A percentile compares a stretch with the other conserved stretches of the same genome.
These are phyloP conservation scores for Plantago major DNA, from an alignment of 257 asterid species.

Conservation along the genomic window DNA sequence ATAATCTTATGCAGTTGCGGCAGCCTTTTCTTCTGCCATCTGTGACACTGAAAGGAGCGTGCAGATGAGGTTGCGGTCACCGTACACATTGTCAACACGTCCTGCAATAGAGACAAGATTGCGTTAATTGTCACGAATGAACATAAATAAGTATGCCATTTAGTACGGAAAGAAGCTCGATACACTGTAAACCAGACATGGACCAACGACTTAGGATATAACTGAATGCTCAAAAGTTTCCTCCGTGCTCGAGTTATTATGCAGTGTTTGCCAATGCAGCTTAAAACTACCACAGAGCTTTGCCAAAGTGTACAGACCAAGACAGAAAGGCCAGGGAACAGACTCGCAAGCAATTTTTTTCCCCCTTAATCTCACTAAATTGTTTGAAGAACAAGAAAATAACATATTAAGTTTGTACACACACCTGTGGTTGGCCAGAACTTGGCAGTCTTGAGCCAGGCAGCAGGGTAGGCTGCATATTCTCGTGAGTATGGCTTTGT, in stretches of 20 bases:
- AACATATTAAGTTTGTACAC: constrained; percentile 5
- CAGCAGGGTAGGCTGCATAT: constrained; percentile 94
- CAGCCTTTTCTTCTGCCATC: constrained; percentile 80
- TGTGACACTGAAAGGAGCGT: constrained; percentile 87
- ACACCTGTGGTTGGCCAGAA: constrained; percentile 96
- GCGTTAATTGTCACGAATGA: background rate
- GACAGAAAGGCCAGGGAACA: background rate
- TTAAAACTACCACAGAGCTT: background rate
- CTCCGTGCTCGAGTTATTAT: background rate
- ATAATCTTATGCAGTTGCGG: constrained; percentile 65
- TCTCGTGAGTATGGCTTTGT: constrained; percentile 91
- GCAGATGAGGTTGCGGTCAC: constrained; percentile 96
- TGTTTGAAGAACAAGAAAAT: background rate
- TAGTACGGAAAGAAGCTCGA: background rate
- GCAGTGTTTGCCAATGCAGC: background rate
- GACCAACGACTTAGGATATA: too few species aligned
- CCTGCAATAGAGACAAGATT: constrained; percentile 36
- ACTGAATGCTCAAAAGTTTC: too few species aligned
- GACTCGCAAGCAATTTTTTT: background rate
- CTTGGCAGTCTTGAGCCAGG: constrained; percentile 92
- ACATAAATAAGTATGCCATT: background rate
- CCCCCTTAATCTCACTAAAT: background rate
- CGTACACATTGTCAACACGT: constrained; percentile 96
- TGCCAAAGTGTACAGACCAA: background rate
- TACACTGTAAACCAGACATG: too few species aligned